Percentiles rank a stretch among this genome's conserved stretches.
phyloP scores from a whole-genome alignment of 2,329 filamentous ascomycete genomes.

The Ceratocystis ficicola region DNA sequence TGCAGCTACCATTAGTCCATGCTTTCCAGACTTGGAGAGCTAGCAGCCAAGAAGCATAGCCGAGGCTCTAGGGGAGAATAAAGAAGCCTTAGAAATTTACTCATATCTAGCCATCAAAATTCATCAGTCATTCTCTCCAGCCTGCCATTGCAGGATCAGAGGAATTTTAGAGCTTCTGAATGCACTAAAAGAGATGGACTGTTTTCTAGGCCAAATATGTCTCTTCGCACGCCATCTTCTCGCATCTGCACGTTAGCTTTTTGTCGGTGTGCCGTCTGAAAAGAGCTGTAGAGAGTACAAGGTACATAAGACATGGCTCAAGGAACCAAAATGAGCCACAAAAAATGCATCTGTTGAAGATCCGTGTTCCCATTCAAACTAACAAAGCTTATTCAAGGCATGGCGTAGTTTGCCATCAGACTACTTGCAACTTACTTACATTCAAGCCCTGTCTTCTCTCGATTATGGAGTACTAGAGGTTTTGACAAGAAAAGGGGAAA shows the following conservation, averaged over 20 bases:
- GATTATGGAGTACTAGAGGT: too few relatives aligned
- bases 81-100: neutral
- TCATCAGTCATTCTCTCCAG: neutral
- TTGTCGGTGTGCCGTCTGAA: neutral
- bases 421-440: neutral
- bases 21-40: neutral
- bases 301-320: neutral
- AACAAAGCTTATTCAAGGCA: neutral
- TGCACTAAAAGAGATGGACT: neutral
- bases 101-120: neutral
- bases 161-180: neutral
- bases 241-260: neutral
- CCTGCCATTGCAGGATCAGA: neutral
- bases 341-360: neutral
- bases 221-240: neutral
- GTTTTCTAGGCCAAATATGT: neutral
- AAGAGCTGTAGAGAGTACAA: neutral
- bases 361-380: neutral
- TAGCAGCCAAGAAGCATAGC: too few relatives aligned
- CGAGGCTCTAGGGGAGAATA: too few relatives aligned
- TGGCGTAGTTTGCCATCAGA: neutral
- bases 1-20: neutral
- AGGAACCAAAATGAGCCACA: neutral
- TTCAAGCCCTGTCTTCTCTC: too few relatives aligned
- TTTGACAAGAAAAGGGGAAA: too few relatives aligned